phyloP scores from a whole-genome alignment of 2,329 filamentous ascomycete species.

The Parastagonospora nodorum region DNA sequence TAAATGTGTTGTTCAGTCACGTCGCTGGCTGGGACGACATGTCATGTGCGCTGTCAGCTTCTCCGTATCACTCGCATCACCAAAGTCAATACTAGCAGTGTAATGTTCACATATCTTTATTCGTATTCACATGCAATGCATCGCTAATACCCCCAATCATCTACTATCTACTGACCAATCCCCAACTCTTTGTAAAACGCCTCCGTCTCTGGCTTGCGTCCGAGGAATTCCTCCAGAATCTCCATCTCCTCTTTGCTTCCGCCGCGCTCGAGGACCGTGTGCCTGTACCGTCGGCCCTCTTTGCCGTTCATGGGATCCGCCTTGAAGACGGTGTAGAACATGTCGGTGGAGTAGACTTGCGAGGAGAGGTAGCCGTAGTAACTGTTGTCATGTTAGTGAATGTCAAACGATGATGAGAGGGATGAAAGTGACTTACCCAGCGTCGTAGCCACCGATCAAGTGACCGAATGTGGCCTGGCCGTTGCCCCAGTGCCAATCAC shows the following conservation, averaged over 20 bases:
- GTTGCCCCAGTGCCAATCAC: conserved; percentile 68
- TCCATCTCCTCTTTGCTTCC: conserved; percentile 82
- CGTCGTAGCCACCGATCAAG: conserved; percentile 82
- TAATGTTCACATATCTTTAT: no score
- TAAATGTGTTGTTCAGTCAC: no score
- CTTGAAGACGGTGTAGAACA: conserved; percentile 83
- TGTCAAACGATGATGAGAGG: not conserved
- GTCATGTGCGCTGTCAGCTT: no score
- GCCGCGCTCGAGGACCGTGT: conserved; percentile 77
- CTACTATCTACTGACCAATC: conserved; percentile 28
- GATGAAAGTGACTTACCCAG: conserved; percentile 55
- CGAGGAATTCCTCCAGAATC: conserved; percentile 77
- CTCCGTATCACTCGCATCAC: no score
- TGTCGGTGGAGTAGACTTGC: conserved; percentile 81
- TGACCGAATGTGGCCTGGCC: conserved; percentile 82
- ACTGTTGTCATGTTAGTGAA: conserved; percentile 21
- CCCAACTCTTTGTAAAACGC: conserved; percentile 82
- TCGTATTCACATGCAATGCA: no score
- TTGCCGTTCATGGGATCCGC: conserved; percentile 76
- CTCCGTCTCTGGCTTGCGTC: conserved; percentile 75
- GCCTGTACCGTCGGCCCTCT: conserved; percentile 76
- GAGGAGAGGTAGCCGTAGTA: conserved; percentile 73
- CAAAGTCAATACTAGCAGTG: no score
- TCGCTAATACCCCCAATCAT: not conserved
- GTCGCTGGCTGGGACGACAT: no score